Base-by-base conservation (phyloP, 192 early-diverging fungal genomes). In the Polychytrium aggregatum region DNA sequence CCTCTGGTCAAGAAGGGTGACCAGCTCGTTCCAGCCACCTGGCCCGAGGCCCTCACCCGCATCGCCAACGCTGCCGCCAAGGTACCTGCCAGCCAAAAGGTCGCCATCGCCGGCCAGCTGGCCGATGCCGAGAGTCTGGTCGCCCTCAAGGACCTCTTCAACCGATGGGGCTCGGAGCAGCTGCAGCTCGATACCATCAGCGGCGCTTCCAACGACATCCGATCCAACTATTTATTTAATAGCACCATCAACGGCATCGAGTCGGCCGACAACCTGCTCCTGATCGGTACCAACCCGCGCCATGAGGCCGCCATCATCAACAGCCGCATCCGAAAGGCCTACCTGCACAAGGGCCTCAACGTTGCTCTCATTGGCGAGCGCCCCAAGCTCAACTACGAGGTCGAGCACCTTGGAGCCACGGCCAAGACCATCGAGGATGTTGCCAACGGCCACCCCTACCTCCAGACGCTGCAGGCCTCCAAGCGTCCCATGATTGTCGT, bases 231-330 rank as follows among this genome's bases (percentile, higher is more conserved):
- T 63, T 54, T 85, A 6, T 63, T 92, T 48, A 93, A 91, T 70
- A 60, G 80, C 34, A 77, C 83, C 29, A 78, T 98, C 47, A 76
- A 78, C 17, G 90, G 88, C 40, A 76, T 92, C 38, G 95, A 98
- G 68, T 82, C 86, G 26, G 95, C 95, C 18, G 95, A 98, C 63
- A 84, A 74, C 4, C 69, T 98, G 8, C 73, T 98, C 27, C 65
- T 98, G 34, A 64, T 98, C 20, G 95, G 91, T 25, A 87, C 92
- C 25, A 96, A 98, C 71, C 95, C 95, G 28, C 85, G 90, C 24
- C 91, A 88, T 54, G 95, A 98, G 70, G 95, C 88, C 1, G 70
- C 95, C 24, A 86, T 96, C 62, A 67, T 98, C 47, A 96, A 98
- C 72, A 88, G 92, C 17, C 84, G 95, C 42, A 83, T 98, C 55